phyloP scores from a whole-genome alignment of 345 rosid species.

The Boechera stricta region DNA sequence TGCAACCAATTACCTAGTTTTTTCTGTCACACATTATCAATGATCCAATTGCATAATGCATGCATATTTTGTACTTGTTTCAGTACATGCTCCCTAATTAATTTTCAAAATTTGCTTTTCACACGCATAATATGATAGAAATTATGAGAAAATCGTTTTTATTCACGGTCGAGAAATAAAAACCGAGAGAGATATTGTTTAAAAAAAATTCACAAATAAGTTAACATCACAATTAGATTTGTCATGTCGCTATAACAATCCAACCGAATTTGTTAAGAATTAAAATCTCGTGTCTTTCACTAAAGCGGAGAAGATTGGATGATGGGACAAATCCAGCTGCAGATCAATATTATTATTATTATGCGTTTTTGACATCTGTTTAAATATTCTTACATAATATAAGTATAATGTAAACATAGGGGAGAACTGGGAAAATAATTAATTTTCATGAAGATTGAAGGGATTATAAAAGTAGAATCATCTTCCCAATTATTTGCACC shows the following conservation, averaged over 20 bases:
- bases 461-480: constrained; percentile 32
- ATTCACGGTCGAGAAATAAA: too few species aligned
- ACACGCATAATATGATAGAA: neutral
- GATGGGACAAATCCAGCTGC: constrained; percentile 30
- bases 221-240: constrained; percentile 23
- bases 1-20: constrained; percentile 29
- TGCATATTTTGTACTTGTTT: constrained; percentile 31
- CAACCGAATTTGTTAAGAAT: neutral
- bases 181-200: neutral
- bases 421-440: neutral
- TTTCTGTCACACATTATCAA: constrained; percentile 19
- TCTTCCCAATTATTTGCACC: constrained; percentile 29
- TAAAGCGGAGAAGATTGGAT: constrained; percentile 28
- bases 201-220: neutral
- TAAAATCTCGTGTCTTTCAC: neutral
- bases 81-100: constrained; percentile 5
- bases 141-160: neutral
- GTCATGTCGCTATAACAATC: constrained; percentile 7
- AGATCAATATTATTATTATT: constrained; percentile 12
- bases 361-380: constrained; percentile 27
- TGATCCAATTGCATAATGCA: constrained; percentile 39
- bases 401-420: constrained; percentile 8
- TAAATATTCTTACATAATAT: constrained; percentile 13
- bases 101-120: neutral
- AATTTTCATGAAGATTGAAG: neutral